Evolutionary conservation across 768 basidiomycete species (phyloP).

Genomic region (Hirschioporus abietinus): DNA sequence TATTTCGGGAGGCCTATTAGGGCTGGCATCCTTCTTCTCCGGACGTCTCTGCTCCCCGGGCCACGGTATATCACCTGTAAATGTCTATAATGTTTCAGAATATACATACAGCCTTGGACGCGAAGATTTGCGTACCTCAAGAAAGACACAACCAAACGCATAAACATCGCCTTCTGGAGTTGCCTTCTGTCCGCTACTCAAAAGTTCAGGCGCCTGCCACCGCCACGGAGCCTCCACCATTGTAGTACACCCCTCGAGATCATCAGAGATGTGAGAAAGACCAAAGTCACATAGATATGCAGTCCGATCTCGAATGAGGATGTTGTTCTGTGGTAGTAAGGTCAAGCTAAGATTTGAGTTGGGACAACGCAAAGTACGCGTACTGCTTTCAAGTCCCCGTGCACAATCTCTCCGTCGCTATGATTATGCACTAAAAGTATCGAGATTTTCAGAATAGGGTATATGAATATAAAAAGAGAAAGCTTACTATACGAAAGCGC

Average conservation of each 20-base stretch:
- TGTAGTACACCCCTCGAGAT: neutral
- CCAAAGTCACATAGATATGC: slow-evolving; percentile 3
- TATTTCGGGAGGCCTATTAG: neutral
- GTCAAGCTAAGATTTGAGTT: neutral
- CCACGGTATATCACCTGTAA: neutral
- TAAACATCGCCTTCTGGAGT: neutral
- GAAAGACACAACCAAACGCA: slow-evolving; percentile 1
- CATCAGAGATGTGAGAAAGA: neutral
- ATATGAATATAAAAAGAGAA: neutral
- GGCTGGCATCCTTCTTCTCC: neutral
- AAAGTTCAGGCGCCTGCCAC: slow-evolving; percentile 1
- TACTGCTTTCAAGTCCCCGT: slow-evolving; percentile 5
- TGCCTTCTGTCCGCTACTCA: neutral
- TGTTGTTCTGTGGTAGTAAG: neutral
- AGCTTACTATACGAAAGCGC: neutral
- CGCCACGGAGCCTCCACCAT: neutral
- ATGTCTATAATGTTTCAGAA: neutral
- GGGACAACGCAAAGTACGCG: neutral
- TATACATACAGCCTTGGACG: neutral
- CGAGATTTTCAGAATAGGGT: neutral
- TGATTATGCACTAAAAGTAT: neutral
- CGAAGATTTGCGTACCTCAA: neutral
- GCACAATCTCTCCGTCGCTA: neutral
- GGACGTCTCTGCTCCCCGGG: neutral
- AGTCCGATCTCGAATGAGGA: neutral